Percentiles rank a stretch among this genome's conserved stretches.
phyloP scores from a whole-genome alignment of 148 eudicot species.

The Fagopyrum esculentum region DNA sequence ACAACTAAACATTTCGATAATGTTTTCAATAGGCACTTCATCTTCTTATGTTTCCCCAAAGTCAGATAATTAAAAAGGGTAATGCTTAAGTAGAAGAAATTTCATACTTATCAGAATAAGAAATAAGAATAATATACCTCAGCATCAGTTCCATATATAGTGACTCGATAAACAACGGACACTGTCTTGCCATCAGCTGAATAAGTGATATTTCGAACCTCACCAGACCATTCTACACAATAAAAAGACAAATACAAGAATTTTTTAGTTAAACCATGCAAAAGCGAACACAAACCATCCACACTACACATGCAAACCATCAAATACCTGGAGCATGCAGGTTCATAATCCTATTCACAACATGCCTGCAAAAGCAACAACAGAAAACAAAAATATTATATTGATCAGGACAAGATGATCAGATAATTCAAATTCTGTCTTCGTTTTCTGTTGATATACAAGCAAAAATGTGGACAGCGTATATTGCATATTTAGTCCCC shows the following conservation, averaged over 20 bases:
- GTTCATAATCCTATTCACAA: conserved; percentile 85
- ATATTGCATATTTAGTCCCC: not conserved
- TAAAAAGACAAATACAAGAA: not conserved
- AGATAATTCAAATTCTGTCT: not conserved
- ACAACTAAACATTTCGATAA: not conserved
- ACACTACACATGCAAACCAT: not conserved
- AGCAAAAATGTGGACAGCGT: not conserved
- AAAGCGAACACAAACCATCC: not conserved
- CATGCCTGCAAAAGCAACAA: conserved; percentile 52
- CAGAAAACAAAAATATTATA: not conserved
- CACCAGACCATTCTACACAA: conserved; percentile 89
- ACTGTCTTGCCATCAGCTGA: conserved; percentile 79
- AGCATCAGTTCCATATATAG: conserved; percentile 83
- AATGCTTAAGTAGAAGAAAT: too few relatives aligned
- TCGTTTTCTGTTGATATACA: not conserved
- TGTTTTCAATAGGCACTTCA: not conserved
- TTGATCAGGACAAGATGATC: not conserved
- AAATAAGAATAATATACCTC: conserved; percentile 41
- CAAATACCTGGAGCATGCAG: conserved; percentile 83
- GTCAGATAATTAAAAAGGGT: not conserved
- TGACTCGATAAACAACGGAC: conserved; percentile 84
- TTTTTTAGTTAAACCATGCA: not conserved
- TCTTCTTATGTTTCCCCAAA: not conserved
- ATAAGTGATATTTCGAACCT: conserved; percentile 63
- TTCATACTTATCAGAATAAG: not conserved